A percentile compares a stretch with the other conserved stretches of the same genome.
These are phyloP conservation scores for Combretum micranthum DNA, from an alignment of 345 rosid genomes.

Conservation along the genomic window DNA sequence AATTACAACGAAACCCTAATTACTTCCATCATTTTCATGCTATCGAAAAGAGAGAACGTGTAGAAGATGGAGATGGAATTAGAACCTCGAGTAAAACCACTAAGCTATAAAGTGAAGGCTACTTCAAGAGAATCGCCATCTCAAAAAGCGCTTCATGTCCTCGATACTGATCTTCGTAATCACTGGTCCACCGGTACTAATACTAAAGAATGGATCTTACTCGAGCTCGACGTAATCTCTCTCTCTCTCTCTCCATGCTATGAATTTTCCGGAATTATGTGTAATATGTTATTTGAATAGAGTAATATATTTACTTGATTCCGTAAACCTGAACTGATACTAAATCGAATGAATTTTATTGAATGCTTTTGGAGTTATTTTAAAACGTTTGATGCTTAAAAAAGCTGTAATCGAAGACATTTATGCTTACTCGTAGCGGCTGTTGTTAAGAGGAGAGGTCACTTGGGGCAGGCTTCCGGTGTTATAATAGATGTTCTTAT, in stretches of 20 bases:
- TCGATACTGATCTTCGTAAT: conserved; percentile 73
- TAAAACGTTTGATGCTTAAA: no score
- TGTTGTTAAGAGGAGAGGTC: no score
- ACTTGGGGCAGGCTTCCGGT: no score
- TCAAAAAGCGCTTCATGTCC: conserved; percentile 63
- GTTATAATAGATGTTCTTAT: no score
- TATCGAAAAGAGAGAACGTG: neutral
- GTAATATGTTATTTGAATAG: neutral
- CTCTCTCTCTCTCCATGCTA: conserved; percentile 1
- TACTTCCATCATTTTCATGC: neutral
- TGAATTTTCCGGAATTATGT: neutral
- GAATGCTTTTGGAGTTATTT: no score
- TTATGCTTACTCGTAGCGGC: no score
- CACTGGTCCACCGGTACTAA: conserved; percentile 89
- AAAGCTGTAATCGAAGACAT: no score
- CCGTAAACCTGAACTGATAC: no score
- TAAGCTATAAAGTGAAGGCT: conserved; percentile 70
- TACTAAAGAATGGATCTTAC: conserved; percentile 85
- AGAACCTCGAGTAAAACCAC: conserved; percentile 62
- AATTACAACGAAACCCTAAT: no score
- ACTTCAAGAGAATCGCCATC: conserved; percentile 72
- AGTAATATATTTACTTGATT: no score
- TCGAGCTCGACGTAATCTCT: conserved; percentile 63
- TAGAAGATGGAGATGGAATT: conserved; percentile 59
- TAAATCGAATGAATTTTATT: no score